Evolutionary conservation across 768 basidiomycete species (phyloP).

Genomic region (Rhodotorula graminis): DNA sequence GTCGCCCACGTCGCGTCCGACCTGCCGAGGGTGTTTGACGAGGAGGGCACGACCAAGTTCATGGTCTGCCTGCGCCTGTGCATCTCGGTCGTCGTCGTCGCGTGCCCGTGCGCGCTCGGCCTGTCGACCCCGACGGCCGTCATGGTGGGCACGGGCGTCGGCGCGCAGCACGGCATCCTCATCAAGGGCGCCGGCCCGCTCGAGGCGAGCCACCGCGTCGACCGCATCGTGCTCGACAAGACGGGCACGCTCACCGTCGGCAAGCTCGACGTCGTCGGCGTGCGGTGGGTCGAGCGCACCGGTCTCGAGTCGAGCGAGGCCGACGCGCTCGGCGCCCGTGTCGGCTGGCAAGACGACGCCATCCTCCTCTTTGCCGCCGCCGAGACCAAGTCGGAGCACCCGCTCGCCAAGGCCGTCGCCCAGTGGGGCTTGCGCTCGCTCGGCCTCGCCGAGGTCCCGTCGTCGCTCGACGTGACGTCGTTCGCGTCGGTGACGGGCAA

Average conservation of each 20-base stretch:
- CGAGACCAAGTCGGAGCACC: conserved; percentile 91
- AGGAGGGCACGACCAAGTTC: conserved; percentile 71
- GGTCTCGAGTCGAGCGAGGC: conserved; percentile 14
- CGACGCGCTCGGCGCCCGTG: background rate
- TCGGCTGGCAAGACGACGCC: conserved; percentile 47
- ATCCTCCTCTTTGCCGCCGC: conserved; percentile 78
- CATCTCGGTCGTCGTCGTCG: conserved; percentile 95
- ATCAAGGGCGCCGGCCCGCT: conserved; percentile 96
- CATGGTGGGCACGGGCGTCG: conserved; percentile 98
- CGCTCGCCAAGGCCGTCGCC: conserved; percentile 88
- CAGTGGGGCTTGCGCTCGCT: conserved; percentile 68
- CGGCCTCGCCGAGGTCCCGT: conserved; percentile 48
- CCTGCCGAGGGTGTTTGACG: conserved; percentile 79
- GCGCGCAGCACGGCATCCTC: conserved; percentile 91
- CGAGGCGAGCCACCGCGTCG: conserved; percentile 79
- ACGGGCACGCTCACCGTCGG: conserved; percentile 95
- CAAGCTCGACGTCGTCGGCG: conserved; percentile 73
- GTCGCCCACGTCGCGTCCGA: conserved; percentile 60
- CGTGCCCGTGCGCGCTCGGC: conserved; percentile 95
- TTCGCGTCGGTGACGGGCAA: conserved; percentile 88
- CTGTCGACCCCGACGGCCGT: conserved; percentile 95
- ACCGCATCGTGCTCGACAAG: conserved; percentile 85
- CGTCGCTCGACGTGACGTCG: conserved; percentile 59
- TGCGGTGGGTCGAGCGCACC: conserved; percentile 59
- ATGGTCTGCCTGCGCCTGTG: conserved; percentile 93